phyloP scores from a whole-genome alignment of 169 alveolate species.

The Plasmodium blacklocki region DNA sequence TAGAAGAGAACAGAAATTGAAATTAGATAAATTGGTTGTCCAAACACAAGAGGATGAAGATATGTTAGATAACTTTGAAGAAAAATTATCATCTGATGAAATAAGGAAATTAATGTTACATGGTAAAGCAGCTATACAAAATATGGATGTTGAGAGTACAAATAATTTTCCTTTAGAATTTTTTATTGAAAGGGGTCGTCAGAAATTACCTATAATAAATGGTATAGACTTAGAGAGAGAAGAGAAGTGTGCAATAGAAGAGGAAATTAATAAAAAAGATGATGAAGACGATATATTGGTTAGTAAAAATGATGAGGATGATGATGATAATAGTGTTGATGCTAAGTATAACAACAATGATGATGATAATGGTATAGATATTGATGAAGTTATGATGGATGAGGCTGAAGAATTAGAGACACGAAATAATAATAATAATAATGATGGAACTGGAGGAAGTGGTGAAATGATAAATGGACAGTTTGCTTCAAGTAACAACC shows the following conservation, averaged over 20 bases:
- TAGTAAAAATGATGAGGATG: conserved; percentile 36
- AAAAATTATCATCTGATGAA: conserved; percentile 87
- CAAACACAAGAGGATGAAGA: conserved; percentile 83
- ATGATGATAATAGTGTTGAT: conserved; percentile 57
- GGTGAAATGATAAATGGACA: background rate
- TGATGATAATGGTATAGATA: conserved; percentile 78
- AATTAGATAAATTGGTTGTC: conserved; percentile 90
- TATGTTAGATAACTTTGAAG: conserved; percentile 77
- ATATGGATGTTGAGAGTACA: conserved; percentile 78
- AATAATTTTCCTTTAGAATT: conserved; percentile 78
- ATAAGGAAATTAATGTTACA: conserved; percentile 88
- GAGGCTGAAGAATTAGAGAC: conserved; percentile 68
- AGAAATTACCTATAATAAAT: conserved; percentile 77
- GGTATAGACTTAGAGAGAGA: conserved; percentile 76
- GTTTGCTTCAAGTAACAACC: background rate
- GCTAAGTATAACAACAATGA: conserved; percentile 69
- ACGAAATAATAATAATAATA: conserved; percentile 18
- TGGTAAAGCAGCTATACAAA: conserved; percentile 88
- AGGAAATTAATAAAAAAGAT: conserved; percentile 75
- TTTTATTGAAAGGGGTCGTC: conserved; percentile 76
- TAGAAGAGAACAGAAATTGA: conserved; percentile 94
- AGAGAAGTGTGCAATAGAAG: conserved; percentile 40
- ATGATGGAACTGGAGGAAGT: background rate
- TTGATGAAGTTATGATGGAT: conserved; percentile 84
- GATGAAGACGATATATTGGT: conserved; percentile 30